Evolutionary conservation across 495 filamentous ascomycete genomes (phyloP), one percentile per base, ranked within the genome.

Genomic region (Rusavskia elegans): DNA sequence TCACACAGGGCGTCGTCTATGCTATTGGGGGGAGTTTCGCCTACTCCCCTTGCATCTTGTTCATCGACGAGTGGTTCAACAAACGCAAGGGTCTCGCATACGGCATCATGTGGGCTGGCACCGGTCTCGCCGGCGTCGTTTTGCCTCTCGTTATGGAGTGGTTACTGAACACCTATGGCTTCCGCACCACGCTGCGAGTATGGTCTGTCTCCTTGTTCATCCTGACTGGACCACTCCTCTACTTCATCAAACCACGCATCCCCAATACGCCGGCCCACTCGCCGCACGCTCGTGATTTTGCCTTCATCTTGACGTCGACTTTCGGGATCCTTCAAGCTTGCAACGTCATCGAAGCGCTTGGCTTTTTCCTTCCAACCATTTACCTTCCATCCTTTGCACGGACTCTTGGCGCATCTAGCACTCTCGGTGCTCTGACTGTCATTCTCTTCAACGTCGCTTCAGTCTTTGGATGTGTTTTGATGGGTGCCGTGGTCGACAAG

Each of bases 321-420:
- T 83, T 83, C 59, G 57, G 68, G 54, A 58, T 75, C 25, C 72
- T 77, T 38, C 71, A 78, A 54, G 48, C 69, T 0, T 71, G 73
- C 37, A 79, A 79, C 58, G 65, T 76, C 35, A 50, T 79, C 44
- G 69, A 84, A 58, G 70, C 68, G 0, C 59, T 77, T 8, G 82
- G 81, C 4, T 84, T 71, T 57, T 82, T 83, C 61, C 61, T 83
- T 0, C 79, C 81, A 0, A 64, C 66, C 0, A 71, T 81, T 44
- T 85, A 80, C 58, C 66, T 85, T 0, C 77, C 78, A 27, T 81
- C 77, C 59, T 77, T 76, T 1, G 60, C 68, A 17, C 56, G 64
- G 14, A 25, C 27, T 14, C 62, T 81, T 1, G 63, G 66, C 20
- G 66, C 68, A 10, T 61, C 61, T 1, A 30, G 56, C 27, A 54